Conservation (phyloP, 805 yeast species). For the Ogataea paraovalis region DNA sequence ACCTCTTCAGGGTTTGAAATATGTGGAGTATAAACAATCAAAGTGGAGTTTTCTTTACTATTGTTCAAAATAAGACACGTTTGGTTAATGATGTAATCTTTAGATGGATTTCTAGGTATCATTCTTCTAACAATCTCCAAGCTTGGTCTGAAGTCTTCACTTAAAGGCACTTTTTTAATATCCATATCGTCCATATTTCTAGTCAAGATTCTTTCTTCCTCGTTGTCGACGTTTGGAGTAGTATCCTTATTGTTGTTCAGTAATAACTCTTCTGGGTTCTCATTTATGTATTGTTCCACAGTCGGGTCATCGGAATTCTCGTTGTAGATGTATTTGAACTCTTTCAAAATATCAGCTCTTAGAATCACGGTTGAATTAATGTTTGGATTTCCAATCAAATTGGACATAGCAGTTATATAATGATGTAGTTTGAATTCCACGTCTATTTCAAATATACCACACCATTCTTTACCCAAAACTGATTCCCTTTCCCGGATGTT, state of each 20-base stretch:
- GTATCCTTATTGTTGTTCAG: slow-evolving; percentile 11
- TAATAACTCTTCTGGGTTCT: slow-evolving; percentile 32
- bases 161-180: slow-evolving; percentile 34
- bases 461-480: slow-evolving; percentile 58
- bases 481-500: slow-evolving; percentile 40
- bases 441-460: slow-evolving; percentile 46
- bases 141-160: slow-evolving; percentile 31
- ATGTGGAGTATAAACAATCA: slow-evolving; percentile 79
- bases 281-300: slow-evolving; percentile 23
- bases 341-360: slow-evolving; percentile 76
- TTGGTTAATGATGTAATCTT: slow-evolving; percentile 80
- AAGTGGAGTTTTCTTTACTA: slow-evolving; percentile 35
- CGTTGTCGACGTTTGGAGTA: slow-evolving; percentile 2
- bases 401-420: slow-evolving; percentile 72
- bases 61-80: slow-evolving; percentile 58
- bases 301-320: slow-evolving; percentile 28
- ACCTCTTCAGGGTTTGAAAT: slow-evolving; percentile 51
- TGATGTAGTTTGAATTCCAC: slow-evolving; percentile 52
- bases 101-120: slow-evolving; percentile 87
- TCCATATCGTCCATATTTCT: slow-evolving; percentile 39
- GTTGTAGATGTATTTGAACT: slow-evolving; percentile 37
- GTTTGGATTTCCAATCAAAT: slow-evolving; percentile 77
- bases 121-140: slow-evolving; percentile 71
- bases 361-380: slow-evolving; percentile 88
- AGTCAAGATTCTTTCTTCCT: slow-evolving; percentile 20